Base-by-base conservation (phyloP, 352 stramenopile genomes). In the Globisporangium viniferum region DNA sequence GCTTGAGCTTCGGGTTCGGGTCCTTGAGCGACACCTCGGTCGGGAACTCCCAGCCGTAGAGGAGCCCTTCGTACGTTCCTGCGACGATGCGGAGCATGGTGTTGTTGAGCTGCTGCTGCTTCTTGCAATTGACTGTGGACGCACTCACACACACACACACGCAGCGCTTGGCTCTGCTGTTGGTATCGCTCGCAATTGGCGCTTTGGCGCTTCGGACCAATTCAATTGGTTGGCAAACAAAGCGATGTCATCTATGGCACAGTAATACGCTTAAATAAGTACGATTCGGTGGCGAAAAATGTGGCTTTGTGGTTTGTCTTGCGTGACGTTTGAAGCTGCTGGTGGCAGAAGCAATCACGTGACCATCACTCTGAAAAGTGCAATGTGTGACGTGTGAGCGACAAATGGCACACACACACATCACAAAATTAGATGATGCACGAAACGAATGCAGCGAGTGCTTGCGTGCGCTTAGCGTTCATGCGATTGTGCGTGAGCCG, bases 1-100 rank as follows among this genome's bases (percentile, higher is more conserved):
- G 82, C 75, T 92, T 94, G 76, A 95, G 90, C 68, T 85, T 86
- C 31, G 75, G 73, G 44, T 31, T 51, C 44, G 75, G 74, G 35
- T 68, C 69, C 18, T 76, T 73, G 39, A 48, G 62, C 46, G 64
- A 58, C 46, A 70, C 56, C 31, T 67, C 68, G 48, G 73, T 78
- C 48, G 77, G 73, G 58, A 84, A 77, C 62, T 93, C 80, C 89
- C 89, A 96, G 22, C 89, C 89, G 69, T 95, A 95, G 31, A 96
- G 76, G 53, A 94, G 80, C 62, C 89, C 89, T 72, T 94, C 87
- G 67, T 96, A 96, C 67, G 89, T 95, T 66, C 89, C 89, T 22
- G 80, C 86, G 22, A 94, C 85, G 46, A 96, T 84, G 69, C 87
- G 88, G 56, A 95, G 85, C 78, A 88, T 92, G 24, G 12, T 56